These are phyloP conservation scores for Delphinella strobiligena DNA, from an alignment of 2,329 filamentous ascomycete genomes.

Conservation along the genomic window DNA sequence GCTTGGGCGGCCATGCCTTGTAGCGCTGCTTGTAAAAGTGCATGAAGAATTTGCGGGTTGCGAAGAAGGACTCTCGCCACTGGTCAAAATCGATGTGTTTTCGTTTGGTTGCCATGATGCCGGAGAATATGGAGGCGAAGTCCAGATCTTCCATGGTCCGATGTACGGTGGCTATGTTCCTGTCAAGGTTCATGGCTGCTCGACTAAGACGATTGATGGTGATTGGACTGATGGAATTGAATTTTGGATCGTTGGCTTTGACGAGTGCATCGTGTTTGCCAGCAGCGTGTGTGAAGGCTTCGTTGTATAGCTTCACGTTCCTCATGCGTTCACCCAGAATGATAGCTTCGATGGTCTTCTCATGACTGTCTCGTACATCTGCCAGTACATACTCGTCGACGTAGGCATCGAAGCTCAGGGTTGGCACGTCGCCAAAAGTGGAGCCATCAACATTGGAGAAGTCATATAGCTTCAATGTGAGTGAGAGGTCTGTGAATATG, in stretches of 20 bases:
- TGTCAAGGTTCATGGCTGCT: constrained; percentile 66
- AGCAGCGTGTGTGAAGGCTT: constrained; percentile 82
- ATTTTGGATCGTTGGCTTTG: constrained; percentile 56
- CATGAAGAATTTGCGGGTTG: constrained; percentile 62
- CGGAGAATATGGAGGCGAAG: constrained; percentile 80
- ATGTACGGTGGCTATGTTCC: constrained; percentile 58
- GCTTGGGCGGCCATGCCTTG: constrained; percentile 83
- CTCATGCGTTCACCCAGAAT: constrained; percentile 83
- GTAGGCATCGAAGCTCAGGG: constrained; percentile 58
- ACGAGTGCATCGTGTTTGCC: constrained; percentile 71
- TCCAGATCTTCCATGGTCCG: constrained; percentile 75
- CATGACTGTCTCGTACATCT: constrained; percentile 69
- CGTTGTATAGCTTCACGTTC: constrained; percentile 70
- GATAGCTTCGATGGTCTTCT: constrained; percentile 81
- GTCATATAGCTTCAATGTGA: constrained; percentile 43
- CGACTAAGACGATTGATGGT: constrained; percentile 74
- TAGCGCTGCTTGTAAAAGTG: constrained; percentile 56
- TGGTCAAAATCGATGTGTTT: constrained; percentile 70
- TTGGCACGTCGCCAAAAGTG: constrained; percentile 50
- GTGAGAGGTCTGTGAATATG: constrained; percentile 50
- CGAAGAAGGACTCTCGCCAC: constrained; percentile 65
- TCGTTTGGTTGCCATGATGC: constrained; percentile 76
- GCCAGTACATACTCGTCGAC: constrained; percentile 64
- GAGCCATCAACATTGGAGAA: constrained; percentile 52
- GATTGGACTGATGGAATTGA: constrained; percentile 53